phyloP scores from a whole-genome alignment of 2,329 filamentous ascomycete genomes.

The Capronia americana region DNA sequence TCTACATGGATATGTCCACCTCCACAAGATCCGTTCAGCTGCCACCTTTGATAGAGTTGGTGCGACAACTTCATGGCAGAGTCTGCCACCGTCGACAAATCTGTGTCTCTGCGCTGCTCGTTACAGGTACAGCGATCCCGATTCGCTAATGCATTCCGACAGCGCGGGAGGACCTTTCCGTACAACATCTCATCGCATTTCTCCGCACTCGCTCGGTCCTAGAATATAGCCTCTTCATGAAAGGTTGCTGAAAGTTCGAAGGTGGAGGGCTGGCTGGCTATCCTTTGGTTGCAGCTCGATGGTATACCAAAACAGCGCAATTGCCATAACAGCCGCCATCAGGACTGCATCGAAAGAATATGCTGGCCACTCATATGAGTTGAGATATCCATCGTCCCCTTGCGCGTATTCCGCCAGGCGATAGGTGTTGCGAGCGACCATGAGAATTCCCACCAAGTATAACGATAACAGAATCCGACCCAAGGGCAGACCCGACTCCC shows the following conservation, averaged over 20 bases:
- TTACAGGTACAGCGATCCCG: too few species aligned
- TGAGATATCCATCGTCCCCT: constrained; percentile 43
- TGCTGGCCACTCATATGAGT: constrained; percentile 44
- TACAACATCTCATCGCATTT: neutral
- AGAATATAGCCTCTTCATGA: neutral
- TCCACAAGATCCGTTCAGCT: too few species aligned
- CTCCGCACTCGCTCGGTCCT: neutral
- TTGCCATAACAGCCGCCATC: constrained; percentile 38
- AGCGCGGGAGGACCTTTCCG: too few species aligned
- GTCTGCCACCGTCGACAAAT: too few species aligned
- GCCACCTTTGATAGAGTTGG: too few species aligned
- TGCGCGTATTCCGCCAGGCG: constrained; percentile 44
- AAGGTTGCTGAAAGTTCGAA: neutral
- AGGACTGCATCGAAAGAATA: constrained; percentile 45
- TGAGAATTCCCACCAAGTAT: constrained; percentile 36
- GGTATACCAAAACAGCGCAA: constrained; percentile 11
- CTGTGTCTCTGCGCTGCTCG: too few species aligned
- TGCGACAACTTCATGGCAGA: too few species aligned
- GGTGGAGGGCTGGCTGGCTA: constrained; percentile 1
- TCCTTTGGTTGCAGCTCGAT: constrained; percentile 7
- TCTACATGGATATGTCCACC: too few species aligned
- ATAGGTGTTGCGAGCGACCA: constrained; percentile 42
- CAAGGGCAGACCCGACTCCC: constrained; percentile 1
- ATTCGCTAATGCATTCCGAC: too few species aligned
- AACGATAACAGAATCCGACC: constrained; percentile 42